phyloP scores from a whole-genome alignment of 345 rosid genomes.

The Syzygium aromaticum region DNA sequence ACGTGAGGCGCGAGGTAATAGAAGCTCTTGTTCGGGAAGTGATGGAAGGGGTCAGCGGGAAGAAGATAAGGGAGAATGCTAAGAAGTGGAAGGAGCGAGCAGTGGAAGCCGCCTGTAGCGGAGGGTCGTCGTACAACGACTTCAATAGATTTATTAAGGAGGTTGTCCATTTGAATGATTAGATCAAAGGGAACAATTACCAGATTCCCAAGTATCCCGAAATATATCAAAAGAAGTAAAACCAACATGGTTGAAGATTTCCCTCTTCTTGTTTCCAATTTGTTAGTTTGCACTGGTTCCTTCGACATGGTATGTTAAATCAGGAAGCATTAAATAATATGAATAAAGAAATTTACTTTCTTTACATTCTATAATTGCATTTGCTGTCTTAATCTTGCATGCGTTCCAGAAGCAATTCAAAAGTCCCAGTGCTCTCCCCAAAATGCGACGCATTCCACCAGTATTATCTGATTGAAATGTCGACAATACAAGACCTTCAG shows the following conservation, averaged over 20 bases:
- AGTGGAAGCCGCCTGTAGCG: conserved; percentile 4
- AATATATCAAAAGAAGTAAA: not conserved
- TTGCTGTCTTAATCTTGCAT: not conserved
- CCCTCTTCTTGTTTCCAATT: not conserved
- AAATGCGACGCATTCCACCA: not conserved
- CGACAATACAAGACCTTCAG: conserved; percentile 6
- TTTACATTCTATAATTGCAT: not conserved
- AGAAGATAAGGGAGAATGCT: conserved; percentile 12
- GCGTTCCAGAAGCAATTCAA: not conserved
- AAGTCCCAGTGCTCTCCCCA: not conserved
- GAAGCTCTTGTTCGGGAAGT: conserved; percentile 10
- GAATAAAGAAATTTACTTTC: not conserved
- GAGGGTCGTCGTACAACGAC: conserved; percentile 12
- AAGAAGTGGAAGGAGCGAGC: conserved; percentile 20
- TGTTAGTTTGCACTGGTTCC: not conserved
- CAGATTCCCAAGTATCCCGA: not conserved
- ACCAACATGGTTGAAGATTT: not conserved
- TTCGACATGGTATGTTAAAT: no score
- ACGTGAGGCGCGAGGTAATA: conserved; percentile 11
- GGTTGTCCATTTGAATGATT: not conserved
- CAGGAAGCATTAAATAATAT: not conserved
- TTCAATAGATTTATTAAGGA: conserved; percentile 12
- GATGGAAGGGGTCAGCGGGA: conserved; percentile 10
- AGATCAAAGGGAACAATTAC: not conserved
- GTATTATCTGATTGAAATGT: not conserved